Percentiles rank a stretch among this genome's conserved stretches.
phyloP scores from a whole-genome alignment of 345 rosid genomes.

The Pelargonium nanum region DNA sequence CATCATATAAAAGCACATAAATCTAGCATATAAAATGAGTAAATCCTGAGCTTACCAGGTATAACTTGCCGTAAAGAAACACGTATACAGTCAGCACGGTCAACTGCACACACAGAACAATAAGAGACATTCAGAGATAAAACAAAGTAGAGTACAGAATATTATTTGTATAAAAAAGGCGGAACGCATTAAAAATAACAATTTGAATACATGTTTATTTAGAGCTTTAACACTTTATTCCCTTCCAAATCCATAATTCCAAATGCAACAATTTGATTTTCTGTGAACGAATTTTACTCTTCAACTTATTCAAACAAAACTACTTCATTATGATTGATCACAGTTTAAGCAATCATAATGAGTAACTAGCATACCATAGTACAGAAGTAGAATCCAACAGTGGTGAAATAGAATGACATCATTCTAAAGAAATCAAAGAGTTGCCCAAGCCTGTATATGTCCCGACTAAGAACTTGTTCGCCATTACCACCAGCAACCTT shows the following conservation, averaged over 20 bases:
- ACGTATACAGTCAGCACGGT: constrained; percentile 78
- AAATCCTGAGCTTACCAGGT: constrained; percentile 53
- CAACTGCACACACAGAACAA: constrained; percentile 48
- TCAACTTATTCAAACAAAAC: no score
- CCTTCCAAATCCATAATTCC: not conserved
- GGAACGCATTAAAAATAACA: not conserved
- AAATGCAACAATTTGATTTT: not conserved
- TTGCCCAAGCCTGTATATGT: constrained; percentile 95
- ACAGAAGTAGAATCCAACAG: constrained; percentile 90
- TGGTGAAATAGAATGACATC: constrained; percentile 95
- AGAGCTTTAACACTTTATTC: no score
- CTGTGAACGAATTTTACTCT: no score
- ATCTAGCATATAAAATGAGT: not conserved
- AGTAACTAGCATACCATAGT: constrained; percentile 59
- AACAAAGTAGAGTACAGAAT: not conserved
- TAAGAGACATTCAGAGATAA: not conserved
- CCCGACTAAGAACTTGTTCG: constrained; percentile 97
- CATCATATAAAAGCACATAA: not conserved
- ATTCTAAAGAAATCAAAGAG: constrained; percentile 94
- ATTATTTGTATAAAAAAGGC: not conserved
- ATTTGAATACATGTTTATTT: not conserved
- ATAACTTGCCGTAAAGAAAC: constrained; percentile 84
- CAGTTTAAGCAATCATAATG: not conserved
- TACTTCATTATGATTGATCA: no score
- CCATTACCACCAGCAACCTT: constrained; percentile 99